A percentile compares a stretch with the other conserved stretches of the same genome.
Evolutionary conservation across 1,284 basidiomycete genomes (phyloP).

Genomic region (Albatrellus sp.): DNA sequence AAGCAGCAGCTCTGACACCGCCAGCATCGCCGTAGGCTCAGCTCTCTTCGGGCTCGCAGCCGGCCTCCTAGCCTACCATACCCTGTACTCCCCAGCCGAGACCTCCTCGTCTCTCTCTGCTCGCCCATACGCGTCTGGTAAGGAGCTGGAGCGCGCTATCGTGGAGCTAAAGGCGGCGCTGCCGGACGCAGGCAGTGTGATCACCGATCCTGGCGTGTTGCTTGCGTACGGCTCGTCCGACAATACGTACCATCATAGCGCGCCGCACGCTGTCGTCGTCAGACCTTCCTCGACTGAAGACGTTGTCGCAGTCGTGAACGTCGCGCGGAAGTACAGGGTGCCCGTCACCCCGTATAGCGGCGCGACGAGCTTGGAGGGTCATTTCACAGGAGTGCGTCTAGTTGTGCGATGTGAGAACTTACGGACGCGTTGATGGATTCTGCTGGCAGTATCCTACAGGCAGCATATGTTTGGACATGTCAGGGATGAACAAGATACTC

Average conservation of each 20-base stretch:
- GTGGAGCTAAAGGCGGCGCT: not conserved
- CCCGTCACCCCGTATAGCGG: constrained; percentile 3
- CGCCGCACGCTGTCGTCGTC: constrained; percentile 4
- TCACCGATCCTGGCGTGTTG: constrained; percentile 1
- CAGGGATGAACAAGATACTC: constrained; percentile 4
- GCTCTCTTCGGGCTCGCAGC: too few species aligned
- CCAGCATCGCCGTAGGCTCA: too few species aligned
- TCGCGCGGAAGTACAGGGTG: constrained; percentile 3
- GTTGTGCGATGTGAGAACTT: not conserved
- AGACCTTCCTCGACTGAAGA: constrained; percentile 1
- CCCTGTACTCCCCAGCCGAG: too few species aligned
- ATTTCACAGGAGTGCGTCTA: constrained; percentile 3
- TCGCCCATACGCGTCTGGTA: constrained; percentile 2
- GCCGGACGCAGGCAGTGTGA: not conserved
- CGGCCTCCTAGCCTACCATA: too few species aligned
- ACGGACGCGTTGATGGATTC: not conserved
- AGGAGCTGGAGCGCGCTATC: constrained; percentile 1
- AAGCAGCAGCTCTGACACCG: too few species aligned
- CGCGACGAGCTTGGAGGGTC: constrained; percentile 5
- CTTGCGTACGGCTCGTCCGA: constrained; percentile 3
- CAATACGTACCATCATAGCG: constrained; percentile 4
- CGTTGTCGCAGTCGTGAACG: constrained; percentile 1
- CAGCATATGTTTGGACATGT: constrained; percentile 5
- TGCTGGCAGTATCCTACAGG: not conserved
- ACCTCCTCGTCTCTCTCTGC: too few species aligned